Conservation (phyloP, 2,329 filamentous ascomycete genomes). For the Hymenoscyphus fraxineus region DNA sequence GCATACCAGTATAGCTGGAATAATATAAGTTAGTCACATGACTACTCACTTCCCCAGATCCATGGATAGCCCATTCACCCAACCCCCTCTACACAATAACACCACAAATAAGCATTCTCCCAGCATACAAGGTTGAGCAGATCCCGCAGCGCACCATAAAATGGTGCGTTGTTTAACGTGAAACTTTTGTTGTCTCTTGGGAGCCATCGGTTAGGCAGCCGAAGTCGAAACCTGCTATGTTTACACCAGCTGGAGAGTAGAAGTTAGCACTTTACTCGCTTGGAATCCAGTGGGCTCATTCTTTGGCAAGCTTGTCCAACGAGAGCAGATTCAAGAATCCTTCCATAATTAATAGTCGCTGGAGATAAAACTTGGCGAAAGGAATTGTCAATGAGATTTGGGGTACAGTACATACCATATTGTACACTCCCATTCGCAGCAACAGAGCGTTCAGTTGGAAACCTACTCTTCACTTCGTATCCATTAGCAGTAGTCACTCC, state of each 20-base stretch:
- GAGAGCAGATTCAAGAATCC: not conserved
- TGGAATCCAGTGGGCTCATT: not conserved
- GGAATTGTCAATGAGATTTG: not conserved
- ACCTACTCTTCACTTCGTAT: not conserved
- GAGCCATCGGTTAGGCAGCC: conserved; percentile 41
- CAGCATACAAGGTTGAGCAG: too few species aligned
- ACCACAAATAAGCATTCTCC: too few species aligned
- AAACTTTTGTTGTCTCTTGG: conserved; percentile 24
- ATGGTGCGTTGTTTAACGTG: not conserved
- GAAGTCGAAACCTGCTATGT: conserved; percentile 44
- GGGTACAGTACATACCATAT: conserved; percentile 17
- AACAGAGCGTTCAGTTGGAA: conserved; percentile 3
- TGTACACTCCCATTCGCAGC: conserved; percentile 18
- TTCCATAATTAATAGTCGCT: too few species aligned
- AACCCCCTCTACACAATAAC: too few species aligned
- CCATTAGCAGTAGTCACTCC: not conserved
- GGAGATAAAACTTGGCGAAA: not conserved
- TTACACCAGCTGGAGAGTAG: conserved; percentile 22
- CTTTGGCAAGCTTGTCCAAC: not conserved
- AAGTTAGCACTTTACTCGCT: not conserved
- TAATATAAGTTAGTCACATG: too few species aligned
- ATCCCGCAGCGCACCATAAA: too few species aligned
- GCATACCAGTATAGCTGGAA: too few species aligned
- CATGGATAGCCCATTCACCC: too few species aligned
- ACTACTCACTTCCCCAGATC: too few species aligned